Conservation (phyloP, 177 flowering plant genomes). For the Tripterygium wilfordii region DNA sequence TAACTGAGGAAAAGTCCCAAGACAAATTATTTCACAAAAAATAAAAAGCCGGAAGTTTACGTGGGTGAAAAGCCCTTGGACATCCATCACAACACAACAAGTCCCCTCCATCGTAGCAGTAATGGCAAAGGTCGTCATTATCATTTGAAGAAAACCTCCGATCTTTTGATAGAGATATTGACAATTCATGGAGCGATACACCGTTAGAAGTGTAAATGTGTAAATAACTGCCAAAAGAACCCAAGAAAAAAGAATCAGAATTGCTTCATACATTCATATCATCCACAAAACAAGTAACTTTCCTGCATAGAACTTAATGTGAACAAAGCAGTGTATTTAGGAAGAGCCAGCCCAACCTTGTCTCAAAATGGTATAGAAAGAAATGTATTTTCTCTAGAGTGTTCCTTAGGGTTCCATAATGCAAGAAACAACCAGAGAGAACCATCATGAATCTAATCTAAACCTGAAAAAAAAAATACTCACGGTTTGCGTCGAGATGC, state of each 20-base stretch:
- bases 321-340: no score
- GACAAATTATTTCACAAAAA: no score
- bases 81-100: slow-evolving; percentile 79
- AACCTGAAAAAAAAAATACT: slow-evolving; percentile 26
- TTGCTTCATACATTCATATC: no score
- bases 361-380: no score
- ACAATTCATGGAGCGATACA: slow-evolving; percentile 78
- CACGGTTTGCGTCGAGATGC: slow-evolving; percentile 90
- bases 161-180: slow-evolving; percentile 45
- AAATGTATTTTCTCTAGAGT: no score
- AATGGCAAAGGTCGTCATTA: slow-evolving; percentile 79
- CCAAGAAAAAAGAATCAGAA: not conserved
- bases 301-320: no score
- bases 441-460: no score
- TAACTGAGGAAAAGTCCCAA: not conserved
- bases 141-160: slow-evolving; percentile 40
- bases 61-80: slow-evolving; percentile 69
- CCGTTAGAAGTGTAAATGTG: slow-evolving; percentile 85
- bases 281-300: no score
- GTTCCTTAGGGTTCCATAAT: no score
- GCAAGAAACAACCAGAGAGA: no score
- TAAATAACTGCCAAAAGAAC: slow-evolving; percentile 46
- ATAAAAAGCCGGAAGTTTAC: slow-evolving; percentile 13
- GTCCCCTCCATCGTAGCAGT: slow-evolving; percentile 67
- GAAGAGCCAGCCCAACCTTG: no score